Base-by-base conservation (phyloP, 2,329 filamentous ascomycete species). In the Monilinia fructicola region DNA sequence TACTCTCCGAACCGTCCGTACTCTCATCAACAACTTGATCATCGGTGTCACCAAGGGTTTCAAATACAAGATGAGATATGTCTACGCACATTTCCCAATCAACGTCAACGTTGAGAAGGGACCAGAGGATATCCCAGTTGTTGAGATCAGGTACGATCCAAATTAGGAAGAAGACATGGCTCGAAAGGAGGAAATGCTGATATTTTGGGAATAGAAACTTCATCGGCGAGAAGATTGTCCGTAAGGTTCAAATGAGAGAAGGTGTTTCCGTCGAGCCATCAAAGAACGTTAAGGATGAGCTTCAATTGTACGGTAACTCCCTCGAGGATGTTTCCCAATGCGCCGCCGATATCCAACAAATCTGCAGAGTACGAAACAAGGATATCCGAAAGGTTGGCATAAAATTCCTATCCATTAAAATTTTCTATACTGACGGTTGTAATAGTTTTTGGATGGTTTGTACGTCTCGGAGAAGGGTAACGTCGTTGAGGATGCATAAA, bases 21-120 rank as follows among this genome's bases (percentile, higher is more conserved):
- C 94, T 74, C 83, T 98, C 83, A 96, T 99, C 87, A 92, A 96
- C 88, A 99, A 99, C 90, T 82, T 99, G 84, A 91, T 99, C 83
- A 89, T 93, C 78, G 95, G 95, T 82, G 95, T 99, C 75, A 99
- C 95, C 81, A 96, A 94, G 87, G 95, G 95, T 76, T 99, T 90
- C 92, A 96, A 96, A 87, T 99, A 99, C 91, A 99, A 99, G 92
- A 98, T 99, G 94, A 92, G 96, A 79, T 99, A 99, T 86, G 95
- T 99, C 83, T 99, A 99, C 83, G 95, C 95, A 81, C 95, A 99
- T 90, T 99, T 99, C 81, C 95, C 95, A 84, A 99, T 99, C 92
- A 99, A 99, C 88, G 94, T 99, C 85, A 98, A 97, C 87, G 83
- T 99, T 76, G 93, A 97, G 78, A 93, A 97, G 90, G 94, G 94